Evolutionary conservation across 2,329 filamentous ascomycete genomes (phyloP).

Genomic region (Podosphaera aphanis): DNA sequence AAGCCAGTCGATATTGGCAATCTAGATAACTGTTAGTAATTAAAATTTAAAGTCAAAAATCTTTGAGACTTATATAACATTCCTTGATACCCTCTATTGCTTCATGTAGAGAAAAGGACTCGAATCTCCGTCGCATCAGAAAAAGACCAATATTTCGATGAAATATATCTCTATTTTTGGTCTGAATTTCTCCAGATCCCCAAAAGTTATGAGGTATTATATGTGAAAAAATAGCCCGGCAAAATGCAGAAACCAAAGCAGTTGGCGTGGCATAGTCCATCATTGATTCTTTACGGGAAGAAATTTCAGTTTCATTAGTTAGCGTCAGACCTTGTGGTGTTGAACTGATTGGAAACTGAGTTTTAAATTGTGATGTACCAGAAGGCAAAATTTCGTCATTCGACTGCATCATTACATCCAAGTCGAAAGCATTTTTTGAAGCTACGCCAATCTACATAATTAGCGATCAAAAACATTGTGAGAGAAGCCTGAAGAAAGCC

Average conservation of each 20-base stretch:
- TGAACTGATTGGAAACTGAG: slow-evolving; percentile 5
- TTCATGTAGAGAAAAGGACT: slow-evolving; percentile 58
- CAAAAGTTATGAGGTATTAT: slow-evolving; percentile 57
- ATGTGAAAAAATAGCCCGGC: slow-evolving; percentile 47
- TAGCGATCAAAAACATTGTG: not conserved
- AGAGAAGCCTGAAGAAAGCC: slow-evolving; percentile 1
- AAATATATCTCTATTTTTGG: slow-evolving; percentile 37
- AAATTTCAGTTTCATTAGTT: slow-evolving; percentile 16
- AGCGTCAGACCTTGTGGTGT: not conserved
- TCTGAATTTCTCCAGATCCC: slow-evolving; percentile 31
- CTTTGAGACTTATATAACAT: slow-evolving; percentile 5
- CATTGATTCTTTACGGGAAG: slow-evolving; percentile 19
- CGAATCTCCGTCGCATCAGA: slow-evolving; percentile 53
- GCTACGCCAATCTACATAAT: slow-evolving; percentile 2
- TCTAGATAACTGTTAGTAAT: slow-evolving; percentile 21
- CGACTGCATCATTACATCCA: not conserved
- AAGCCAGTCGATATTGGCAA: slow-evolving; percentile 52
- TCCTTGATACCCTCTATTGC: slow-evolving; percentile 56
- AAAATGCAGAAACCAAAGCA: slow-evolving; percentile 62
- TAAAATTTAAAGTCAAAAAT: not conserved
- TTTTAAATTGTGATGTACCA: slow-evolving; percentile 8
- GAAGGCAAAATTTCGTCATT: not conserved
- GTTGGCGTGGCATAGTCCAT: slow-evolving; percentile 44
- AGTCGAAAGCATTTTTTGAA: too few species aligned
- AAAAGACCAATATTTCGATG: slow-evolving; percentile 55